These are phyloP conservation scores for Ophiocordyceps robertsii DNA, from an alignment of 2,329 filamentous ascomycete genomes.

Conservation along the genomic window DNA sequence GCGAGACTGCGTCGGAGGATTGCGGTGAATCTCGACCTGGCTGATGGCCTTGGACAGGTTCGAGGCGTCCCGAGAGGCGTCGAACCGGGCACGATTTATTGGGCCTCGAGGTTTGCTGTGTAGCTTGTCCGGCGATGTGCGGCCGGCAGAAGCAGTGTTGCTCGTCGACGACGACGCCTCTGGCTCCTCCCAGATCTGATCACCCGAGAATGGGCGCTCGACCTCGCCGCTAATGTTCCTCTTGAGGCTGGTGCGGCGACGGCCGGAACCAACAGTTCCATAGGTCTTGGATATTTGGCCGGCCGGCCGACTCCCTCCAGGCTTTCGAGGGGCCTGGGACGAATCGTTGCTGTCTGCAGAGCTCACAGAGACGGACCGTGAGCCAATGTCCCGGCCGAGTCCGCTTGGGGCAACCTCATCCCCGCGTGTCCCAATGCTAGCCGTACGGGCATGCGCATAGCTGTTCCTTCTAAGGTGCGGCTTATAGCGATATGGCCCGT, in stretches of 20 bases:
- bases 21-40: slow-evolving; percentile 66
- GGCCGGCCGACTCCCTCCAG: slow-evolving; percentile 9
- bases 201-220: slow-evolving; percentile 54
- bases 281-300: slow-evolving; percentile 24
- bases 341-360: slow-evolving; percentile 34
- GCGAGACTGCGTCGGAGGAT: slow-evolving; percentile 69
- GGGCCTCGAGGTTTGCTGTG: slow-evolving; percentile 19
- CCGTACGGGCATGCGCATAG: slow-evolving; percentile 53
- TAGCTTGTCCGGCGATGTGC: slow-evolving; percentile 19
- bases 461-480: slow-evolving; percentile 58
- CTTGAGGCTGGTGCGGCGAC: slow-evolving; percentile 50
- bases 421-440: slow-evolving; percentile 39
- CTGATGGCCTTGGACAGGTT: slow-evolving; percentile 23
- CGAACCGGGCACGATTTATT: slow-evolving; percentile 21
- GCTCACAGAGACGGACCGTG: slow-evolving; percentile 37
- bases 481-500: slow-evolving; percentile 53
- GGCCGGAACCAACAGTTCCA: slow-evolving; percentile 23
- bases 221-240: slow-evolving; percentile 59
- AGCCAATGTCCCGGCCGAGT: slow-evolving; percentile 25
- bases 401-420: slow-evolving; percentile 24
- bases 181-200: slow-evolving; percentile 84
- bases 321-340: slow-evolving; percentile 16
- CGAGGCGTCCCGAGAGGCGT: slow-evolving; percentile 26
- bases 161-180: slow-evolving; percentile 24
- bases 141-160: slow-evolving; percentile 7